phyloP scores from a whole-genome alignment of 2,329 filamentous ascomycete species.

The Aspergillus alliaceus region DNA sequence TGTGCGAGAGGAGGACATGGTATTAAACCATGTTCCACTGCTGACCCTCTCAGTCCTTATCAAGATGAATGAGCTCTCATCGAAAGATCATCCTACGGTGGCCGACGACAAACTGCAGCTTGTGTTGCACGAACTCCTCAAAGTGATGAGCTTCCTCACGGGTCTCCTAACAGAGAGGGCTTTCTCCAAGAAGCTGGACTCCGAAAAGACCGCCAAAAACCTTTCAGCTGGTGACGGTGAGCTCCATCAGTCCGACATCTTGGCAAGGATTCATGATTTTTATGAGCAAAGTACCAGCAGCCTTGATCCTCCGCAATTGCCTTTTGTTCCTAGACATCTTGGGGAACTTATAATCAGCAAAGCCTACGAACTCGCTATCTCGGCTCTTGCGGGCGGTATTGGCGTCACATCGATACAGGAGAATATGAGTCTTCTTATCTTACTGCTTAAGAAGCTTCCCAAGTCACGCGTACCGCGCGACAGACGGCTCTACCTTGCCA shows the following conservation, averaged over 20 bases:
- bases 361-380: slow-evolving; percentile 44
- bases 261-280: slow-evolving; percentile 64
- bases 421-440: slow-evolving; percentile 60
- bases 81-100: slow-evolving; percentile 10
- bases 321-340: slow-evolving; percentile 57
- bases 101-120: slow-evolving; percentile 17
- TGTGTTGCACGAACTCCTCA: slow-evolving; percentile 27
- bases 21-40: slow-evolving; percentile 79
- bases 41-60: slow-evolving; percentile 64
- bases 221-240: slow-evolving; percentile 15
- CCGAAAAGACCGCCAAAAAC: slow-evolving; percentile 22
- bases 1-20: slow-evolving; percentile 93
- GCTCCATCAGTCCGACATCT: slow-evolving; percentile 43
- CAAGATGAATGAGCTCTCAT: slow-evolving; percentile 42
- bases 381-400: slow-evolving; percentile 28
- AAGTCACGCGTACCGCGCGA: slow-evolving; percentile 36
- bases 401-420: slow-evolving; percentile 51
- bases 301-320: slow-evolving; percentile 61
- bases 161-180: slow-evolving; percentile 48
- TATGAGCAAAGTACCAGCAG: slow-evolving; percentile 71
- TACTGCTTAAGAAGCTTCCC: slow-evolving; percentile 43
- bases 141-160: slow-evolving; percentile 29
- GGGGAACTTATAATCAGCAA: slow-evolving; percentile 66
- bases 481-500: slow-evolving; percentile 35
- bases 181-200: slow-evolving; percentile 51